Evolutionary conservation across 768 basidiomycete species (phyloP), one percentile per base, ranked within the genome.

Genomic region (Pulveroboletus sp.): DNA sequence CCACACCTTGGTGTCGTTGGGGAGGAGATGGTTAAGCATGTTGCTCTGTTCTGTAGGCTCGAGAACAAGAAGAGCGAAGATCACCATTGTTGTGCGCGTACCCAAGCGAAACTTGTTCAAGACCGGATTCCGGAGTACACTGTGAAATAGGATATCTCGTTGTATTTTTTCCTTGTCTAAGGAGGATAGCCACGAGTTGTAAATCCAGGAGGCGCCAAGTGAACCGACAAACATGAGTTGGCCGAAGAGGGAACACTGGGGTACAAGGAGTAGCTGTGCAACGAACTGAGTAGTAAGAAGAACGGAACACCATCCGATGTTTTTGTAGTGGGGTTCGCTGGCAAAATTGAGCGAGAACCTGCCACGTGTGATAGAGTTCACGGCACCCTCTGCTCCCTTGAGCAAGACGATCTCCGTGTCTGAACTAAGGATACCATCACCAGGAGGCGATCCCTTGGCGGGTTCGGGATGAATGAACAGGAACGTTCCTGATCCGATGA

Each of bases 141-240:
- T 54, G 21, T 57, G 24, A 10, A 69, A 15, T 6, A 69, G 17
- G 10, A 70, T 49, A 18, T 57, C 43, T 24, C 51, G 57, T 50
- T 72, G 61, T 8, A 61, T 54, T 37, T 55, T 57, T 13, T 64
- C 67, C 46, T 55, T 67, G 41, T 77, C 72, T 69, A 76, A 56
- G 8, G 66, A 68, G 3, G 71, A 65, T 1, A 72, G 44, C 57
- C 61, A 71, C 9, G 61, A 63, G 39, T 70, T 72, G 43, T 72
- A 71, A 4, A 54, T 18, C 68, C 68, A 71, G 13, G 71, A 72
- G 30, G 69, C 62, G 13, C 49, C 63, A 7, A 71, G 66, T 0
- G 69, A 64, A 10, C 47, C 0, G 35, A 71, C 57, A 42, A 71
- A 72, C 61, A 71, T 57, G 49, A 68, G 57, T 50, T 72, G 70